These are phyloP conservation scores for Penicillium glabrum DNA, from an alignment of 2,329 filamentous ascomycete genomes.

Conservation along the genomic window DNA sequence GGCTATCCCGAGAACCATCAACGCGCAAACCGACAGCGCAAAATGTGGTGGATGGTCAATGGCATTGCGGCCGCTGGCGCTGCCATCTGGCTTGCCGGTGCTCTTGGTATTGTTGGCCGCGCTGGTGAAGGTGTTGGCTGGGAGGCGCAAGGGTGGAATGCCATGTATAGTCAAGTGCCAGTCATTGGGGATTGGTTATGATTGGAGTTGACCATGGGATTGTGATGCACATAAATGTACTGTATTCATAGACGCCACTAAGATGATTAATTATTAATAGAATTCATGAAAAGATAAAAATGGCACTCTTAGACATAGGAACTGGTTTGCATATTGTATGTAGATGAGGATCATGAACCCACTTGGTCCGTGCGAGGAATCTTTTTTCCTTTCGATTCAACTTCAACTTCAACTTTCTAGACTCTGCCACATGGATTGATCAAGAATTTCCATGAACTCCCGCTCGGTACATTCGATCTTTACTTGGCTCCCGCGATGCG, in stretches of 20 bases:
- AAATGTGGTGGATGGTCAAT: constrained; percentile 72
- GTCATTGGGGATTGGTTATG: constrained; percentile 55
- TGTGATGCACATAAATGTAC: constrained; percentile 2
- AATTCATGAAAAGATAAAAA: not conserved
- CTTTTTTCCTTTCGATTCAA: constrained; percentile 17
- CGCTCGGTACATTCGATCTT: constrained; percentile 1
- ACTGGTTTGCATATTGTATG: not conserved
- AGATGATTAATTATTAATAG: constrained; percentile 3
- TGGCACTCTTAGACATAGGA: not conserved
- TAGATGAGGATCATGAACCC: not conserved
- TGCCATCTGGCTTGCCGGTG: constrained; percentile 77
- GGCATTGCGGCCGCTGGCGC: constrained; percentile 59
- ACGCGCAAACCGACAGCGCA: constrained; percentile 55
- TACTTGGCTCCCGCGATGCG: constrained; percentile 8
- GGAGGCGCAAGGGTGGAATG: constrained; percentile 78
- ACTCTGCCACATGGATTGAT: not conserved
- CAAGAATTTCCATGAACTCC: constrained; percentile 14
- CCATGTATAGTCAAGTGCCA: constrained; percentile 64
- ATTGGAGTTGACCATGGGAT: constrained; percentile 5
- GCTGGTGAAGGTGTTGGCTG: constrained; percentile 71
- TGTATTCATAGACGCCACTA: constrained; percentile 1
- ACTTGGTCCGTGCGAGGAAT: constrained; percentile 21
- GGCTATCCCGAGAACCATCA: constrained; percentile 51
- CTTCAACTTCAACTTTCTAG: not conserved
- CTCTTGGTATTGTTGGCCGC: constrained; percentile 73